Base-by-base conservation (phyloP, 371 early-diverging fungal species). In the Dinochytrium kinnereticum region DNA sequence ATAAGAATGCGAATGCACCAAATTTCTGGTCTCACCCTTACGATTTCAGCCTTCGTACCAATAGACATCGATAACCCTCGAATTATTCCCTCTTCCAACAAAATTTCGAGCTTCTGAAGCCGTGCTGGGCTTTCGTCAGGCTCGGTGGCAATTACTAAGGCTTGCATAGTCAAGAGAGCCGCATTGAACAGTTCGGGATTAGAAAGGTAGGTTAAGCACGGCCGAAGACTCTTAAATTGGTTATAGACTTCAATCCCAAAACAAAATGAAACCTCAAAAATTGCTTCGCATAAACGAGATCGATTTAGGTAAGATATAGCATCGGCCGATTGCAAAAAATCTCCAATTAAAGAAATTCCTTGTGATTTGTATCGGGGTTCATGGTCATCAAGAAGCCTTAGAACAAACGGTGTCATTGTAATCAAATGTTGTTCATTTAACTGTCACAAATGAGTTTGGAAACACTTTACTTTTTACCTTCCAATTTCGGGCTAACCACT, bases 351-450 rank as follows among this genome's bases (percentile, higher is more conserved):
- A 10, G 19, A 30, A 1, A 78, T 70, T 15, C 82, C 82, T 19
- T 59, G 30, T 1, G 19, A 5, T 59, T 82, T 82, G 73, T 76
- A 78, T 1, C 2, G 31, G 1, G 77, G 74, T 1, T 82, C 76
- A 55, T 78, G 73, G 68, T 82, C 79, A 65, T 82, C 82, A 1
- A 82, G 64, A 19, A 82, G 68, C 1, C 53, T 59, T n/a, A 81
- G 49, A 1, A 79, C n/a, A 21, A 78, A 69, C n/a, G n/a, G n/a
- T n/a, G n/a, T n/a, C n/a, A n/a, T n/a, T n/a, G n/a, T n/a, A n/a
- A n/a, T n/a, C n/a, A n/a, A n/a, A n/a, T n/a, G n/a, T n/a, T n/a
- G n/a, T n/a, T n/a, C n/a, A n/a, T n/a, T n/a, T n/a, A n/a, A n/a
- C n/a, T n/a, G n/a, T n/a, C n/a, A n/a, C n/a, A n/a, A n/a, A n/a